A percentile compares a stretch with the other conserved stretches of the same genome.
Evolutionary conservation across 495 filamentous ascomycete species (phyloP).

Genomic region (Penicillium pancosmium): DNA sequence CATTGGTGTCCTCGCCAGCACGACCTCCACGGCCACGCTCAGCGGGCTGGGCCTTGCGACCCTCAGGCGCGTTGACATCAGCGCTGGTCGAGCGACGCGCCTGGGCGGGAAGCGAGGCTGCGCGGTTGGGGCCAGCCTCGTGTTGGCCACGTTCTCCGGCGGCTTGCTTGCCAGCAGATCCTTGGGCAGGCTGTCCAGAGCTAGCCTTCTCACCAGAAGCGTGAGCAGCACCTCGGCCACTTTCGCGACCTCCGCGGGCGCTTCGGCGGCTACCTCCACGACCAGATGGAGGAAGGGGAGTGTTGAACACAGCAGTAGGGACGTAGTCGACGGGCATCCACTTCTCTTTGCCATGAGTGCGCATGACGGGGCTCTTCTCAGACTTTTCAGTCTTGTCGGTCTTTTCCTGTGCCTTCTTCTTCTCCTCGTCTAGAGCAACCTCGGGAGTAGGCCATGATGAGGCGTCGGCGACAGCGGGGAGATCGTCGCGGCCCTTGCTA

Average conservation of each 20-base stretch:
- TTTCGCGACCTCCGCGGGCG: slow-evolving; percentile 56
- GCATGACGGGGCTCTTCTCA: slow-evolving; percentile 55
- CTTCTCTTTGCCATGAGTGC: slow-evolving; percentile 66
- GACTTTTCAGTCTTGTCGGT: slow-evolving; percentile 69
- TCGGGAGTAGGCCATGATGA: slow-evolving; percentile 90
- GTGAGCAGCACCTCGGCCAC: slow-evolving; percentile 54
- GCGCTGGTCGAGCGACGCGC: slow-evolving; percentile 42
- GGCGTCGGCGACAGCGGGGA: slow-evolving; percentile 69
- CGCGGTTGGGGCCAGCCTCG: slow-evolving; percentile 40
- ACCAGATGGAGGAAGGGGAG: slow-evolving; percentile 64
- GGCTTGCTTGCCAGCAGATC: slow-evolving; percentile 36
- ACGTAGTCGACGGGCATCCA: slow-evolving; percentile 75
- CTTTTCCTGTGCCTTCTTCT: slow-evolving; percentile 68
- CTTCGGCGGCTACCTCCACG: slow-evolving; percentile 62
- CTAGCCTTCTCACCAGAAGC: slow-evolving; percentile 53
- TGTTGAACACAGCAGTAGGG: slow-evolving; percentile 80
- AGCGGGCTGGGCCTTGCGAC: slow-evolving; percentile 35
- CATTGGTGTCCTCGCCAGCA: slow-evolving; percentile 36
- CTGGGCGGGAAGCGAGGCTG: slow-evolving; percentile 46
- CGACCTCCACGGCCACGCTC: slow-evolving; percentile 41
- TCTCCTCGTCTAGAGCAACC: slow-evolving; percentile 70
- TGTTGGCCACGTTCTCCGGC: slow-evolving; percentile 42
- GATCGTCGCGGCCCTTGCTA: slow-evolving; percentile 48
- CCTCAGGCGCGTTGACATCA: slow-evolving; percentile 36
- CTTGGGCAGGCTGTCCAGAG: slow-evolving; percentile 33